Base-by-base conservation (phyloP, 2,329 filamentous ascomycete genomes). In the Alternaria gansuensis region DNA sequence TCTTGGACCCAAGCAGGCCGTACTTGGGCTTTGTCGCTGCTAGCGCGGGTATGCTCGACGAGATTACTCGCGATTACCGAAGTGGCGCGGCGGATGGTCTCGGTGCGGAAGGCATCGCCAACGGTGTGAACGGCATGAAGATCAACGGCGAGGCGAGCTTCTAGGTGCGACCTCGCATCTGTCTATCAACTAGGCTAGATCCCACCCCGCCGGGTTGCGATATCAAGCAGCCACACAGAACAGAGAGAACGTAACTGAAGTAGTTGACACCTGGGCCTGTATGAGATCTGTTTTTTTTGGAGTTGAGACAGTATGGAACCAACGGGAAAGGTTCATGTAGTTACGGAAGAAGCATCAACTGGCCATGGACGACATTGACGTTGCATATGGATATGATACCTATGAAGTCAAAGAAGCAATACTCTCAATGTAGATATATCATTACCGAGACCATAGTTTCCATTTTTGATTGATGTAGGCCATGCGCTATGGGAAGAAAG, bases 1-100 rank as follows among this genome's bases (percentile, higher is more conserved):
- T 95, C 2, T 80, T 96, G 62, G 82, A 86, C 49, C 91, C 91
- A 0, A 89, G 86, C 72, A 87, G 87, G 74, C 88, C 91, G 1
- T 95, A 92, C 79, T 83, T 97, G 23, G 93, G 93, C 45, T 93
- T 97, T 75, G 85, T 97, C 45, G 92, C 93, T 31, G 91, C 92
- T 2, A 87, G 87, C 51, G 85, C 89, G 2, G 90, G 90, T 13
- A 84, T 88, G 71, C 79, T 94, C 45, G 85, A 82, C 5, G 68
- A 80, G 55, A 74, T 83, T 46, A 81, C 73, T 23, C 54, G 55
- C 37, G 70, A 75, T 5, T 75, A 74, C 31, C 61, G 66, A 56
- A 50, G 62, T 52, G 67, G 67, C 14, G 40, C 54, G 9, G 40
- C 51, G 5, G 62, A 65, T 43, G 63, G 60, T 3, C 48, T 60